Evolutionary conservation across 1,284 basidiomycete genomes (phyloP).

Genomic region (Hymenochaete sp.): DNA sequence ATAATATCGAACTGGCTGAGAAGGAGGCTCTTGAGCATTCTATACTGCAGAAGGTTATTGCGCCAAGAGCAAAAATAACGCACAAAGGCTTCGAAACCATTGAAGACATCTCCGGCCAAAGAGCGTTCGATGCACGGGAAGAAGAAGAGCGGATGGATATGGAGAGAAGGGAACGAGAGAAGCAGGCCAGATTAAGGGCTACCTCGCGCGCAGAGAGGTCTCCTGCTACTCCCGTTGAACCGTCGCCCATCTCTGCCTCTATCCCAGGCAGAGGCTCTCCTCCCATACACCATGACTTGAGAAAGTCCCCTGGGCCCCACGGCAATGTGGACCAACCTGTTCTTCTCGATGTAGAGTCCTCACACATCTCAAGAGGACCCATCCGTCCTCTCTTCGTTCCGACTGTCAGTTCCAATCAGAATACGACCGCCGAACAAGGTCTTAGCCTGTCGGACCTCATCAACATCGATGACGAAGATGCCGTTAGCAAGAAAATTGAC

Average conservation of each 20-base stretch:
- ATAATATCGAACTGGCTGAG: conserved; percentile 70
- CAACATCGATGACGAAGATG: conserved; percentile 64
- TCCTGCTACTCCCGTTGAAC: conserved; percentile 15
- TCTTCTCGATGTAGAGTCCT: conserved; percentile 19
- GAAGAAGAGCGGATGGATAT: conserved; percentile 45
- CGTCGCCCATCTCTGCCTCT: conserved; percentile 22
- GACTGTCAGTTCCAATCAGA: conserved; percentile 32
- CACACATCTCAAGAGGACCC: conserved; percentile 26
- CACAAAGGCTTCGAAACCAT: conserved; percentile 86
- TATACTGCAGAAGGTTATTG: conserved; percentile 61
- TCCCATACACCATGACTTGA: conserved; percentile 43
- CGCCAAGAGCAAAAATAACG: conserved; percentile 78
- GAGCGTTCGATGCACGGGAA: conserved; percentile 43
- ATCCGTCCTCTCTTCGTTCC: conserved; percentile 34
- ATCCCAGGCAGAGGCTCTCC: conserved; percentile 52
- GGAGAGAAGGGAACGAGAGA: conserved; percentile 55
- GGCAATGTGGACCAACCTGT: conserved; percentile 29
- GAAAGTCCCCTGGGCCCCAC: conserved; percentile 48
- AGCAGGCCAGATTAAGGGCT: conserved; percentile 42
- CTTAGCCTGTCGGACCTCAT: conserved; percentile 67
- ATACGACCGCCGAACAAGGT: conserved; percentile 44
- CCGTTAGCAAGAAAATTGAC: conserved; percentile 23
- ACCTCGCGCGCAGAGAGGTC: conserved; percentile 26
- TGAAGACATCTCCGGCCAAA: conserved; percentile 59
- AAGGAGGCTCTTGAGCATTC: conserved; percentile 75